Percentiles rank a stretch among this genome's conserved stretches.
Evolutionary conservation across 2,329 filamentous ascomycete genomes (phyloP).

Genomic region (Zymoseptoria pseudotritici): DNA sequence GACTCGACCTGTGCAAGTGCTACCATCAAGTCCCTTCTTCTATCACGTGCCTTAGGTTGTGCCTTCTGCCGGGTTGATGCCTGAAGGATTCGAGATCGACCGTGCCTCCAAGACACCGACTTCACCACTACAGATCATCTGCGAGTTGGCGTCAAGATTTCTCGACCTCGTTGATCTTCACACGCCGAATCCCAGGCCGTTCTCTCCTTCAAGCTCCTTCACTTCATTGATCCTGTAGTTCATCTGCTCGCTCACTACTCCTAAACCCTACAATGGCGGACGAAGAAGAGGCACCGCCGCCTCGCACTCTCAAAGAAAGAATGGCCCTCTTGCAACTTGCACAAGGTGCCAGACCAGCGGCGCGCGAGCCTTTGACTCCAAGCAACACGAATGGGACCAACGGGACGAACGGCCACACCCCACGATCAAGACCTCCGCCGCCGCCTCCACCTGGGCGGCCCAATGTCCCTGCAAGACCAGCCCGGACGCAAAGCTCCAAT

Average conservation of each 20-base stretch:
- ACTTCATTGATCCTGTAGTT: background rate
- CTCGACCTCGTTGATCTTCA: background rate
- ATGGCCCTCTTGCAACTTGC: slow-evolving; percentile 43
- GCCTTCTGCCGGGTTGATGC: background rate
- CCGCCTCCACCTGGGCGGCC: slow-evolving; percentile 32
- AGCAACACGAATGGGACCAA: slow-evolving; percentile 15
- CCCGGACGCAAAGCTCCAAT: slow-evolving; percentile 30
- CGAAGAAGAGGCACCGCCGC: slow-evolving; percentile 12
- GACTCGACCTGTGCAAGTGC: background rate
- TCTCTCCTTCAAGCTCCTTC: background rate
- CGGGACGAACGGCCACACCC: slow-evolving; percentile 20
- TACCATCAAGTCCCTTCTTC: background rate
- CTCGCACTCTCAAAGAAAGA: slow-evolving; percentile 37
- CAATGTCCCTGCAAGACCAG: slow-evolving; percentile 22
- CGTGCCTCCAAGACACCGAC: background rate
- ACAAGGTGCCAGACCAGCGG: slow-evolving; percentile 34
- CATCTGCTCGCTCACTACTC: background rate
- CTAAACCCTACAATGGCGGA: slow-evolving; percentile 17
- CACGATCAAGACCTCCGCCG: slow-evolving; percentile 19
- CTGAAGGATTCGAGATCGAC: background rate
- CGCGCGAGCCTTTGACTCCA: slow-evolving; percentile 24
- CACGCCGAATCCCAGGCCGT: background rate
- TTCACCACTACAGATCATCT: background rate
- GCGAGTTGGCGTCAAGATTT: background rate
- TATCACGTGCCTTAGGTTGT: background rate